phyloP scores from a whole-genome alignment of 176 grass and related monocot species.

The Saccharum officinarum region DNA sequence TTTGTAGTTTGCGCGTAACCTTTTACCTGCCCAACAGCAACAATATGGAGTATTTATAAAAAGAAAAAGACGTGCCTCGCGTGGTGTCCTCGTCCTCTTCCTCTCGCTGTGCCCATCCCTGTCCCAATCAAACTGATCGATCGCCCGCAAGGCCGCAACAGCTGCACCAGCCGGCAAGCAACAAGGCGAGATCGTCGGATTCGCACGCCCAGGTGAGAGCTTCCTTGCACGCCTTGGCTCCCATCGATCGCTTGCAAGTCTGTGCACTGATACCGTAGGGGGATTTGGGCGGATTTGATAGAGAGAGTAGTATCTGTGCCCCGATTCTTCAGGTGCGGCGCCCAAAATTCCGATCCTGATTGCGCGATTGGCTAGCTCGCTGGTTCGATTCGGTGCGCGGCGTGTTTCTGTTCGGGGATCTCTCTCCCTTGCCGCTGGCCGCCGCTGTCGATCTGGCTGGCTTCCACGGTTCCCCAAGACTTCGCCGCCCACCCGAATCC shows the following conservation, averaged over 20 bases:
- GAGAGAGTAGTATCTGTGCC: neutral
- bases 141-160: neutral
- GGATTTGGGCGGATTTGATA: neutral
- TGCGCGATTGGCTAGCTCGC: neutral
- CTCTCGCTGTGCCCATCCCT: neutral
- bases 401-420: neutral
- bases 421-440: neutral
- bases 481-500: neutral
- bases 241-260: neutral
- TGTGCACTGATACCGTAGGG: neutral
- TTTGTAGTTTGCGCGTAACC: too few species aligned
- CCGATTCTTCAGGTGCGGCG: neutral
- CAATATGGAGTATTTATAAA: too few species aligned
- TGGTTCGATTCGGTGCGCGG: neutral
- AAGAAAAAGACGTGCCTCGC: neutral
- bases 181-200: neutral
- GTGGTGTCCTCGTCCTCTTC: neutral
- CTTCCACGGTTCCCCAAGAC: neutral
- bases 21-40: too few species aligned
- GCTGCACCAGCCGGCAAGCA: neutral
- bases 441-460: neutral
- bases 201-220: neutral
- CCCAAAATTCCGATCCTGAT: neutral
- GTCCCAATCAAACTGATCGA: constrained; percentile 20
- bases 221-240: neutral